Evolutionary conservation across 139 green algal species (phyloP), one percentile per base, ranked within the genome.

Genomic region (Chlamydomonas sp.): DNA sequence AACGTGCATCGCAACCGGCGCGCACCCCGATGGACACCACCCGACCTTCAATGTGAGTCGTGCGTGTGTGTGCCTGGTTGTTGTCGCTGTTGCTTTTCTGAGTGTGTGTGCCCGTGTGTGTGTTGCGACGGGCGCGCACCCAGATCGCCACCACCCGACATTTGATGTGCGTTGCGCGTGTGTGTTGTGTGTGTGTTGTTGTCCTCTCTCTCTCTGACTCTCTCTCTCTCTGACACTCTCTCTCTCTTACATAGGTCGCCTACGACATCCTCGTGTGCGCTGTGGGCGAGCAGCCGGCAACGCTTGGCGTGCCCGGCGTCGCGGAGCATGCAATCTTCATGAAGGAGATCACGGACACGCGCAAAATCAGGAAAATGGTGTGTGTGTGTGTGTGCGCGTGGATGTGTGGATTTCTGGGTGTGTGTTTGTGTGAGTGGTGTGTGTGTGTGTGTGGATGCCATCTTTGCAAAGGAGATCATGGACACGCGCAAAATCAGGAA

Each of bases 401-500:
- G n/a, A n/a, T n/a, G n/a, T n/a, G n/a, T n/a, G n/a, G n/a, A n/a
- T n/a, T n/a, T n/a, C n/a, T n/a, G n/a, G n/a, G n/a, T n/a, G n/a
- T n/a, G n/a, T n/a, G n/a, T n/a, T n/a, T n/a, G n/a, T n/a, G n/a
- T n/a, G n/a, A n/a, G n/a, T n/a, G n/a, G n/a, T n/a, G n/a, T n/a
- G n/a, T n/a, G n/a, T n/a, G n/a, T n/a, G n/a, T n/a, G n/a, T n/a
- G 83, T 95, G 76, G 48, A 95, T 77, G 84, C 73, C 71, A 85
- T 85, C 66, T 95, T 95, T 65, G 86, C 95, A 77, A 96, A 96
- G 78, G 75, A 88, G 63, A 73, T 94, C 31, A 58, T 8, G 3
- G 81, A 93, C 76, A 70, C 69, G 13, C 43, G 13, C n/a, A n/a
- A n/a, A n/a, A n/a, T n/a, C n/a, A n/a, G n/a, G n/a, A n/a, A n/a